A percentile compares a stretch with the other conserved stretches of the same genome.
These are phyloP conservation scores for Cucurbitaria berberidis DNA, from an alignment of 2,329 filamentous ascomycete genomes.

Conservation along the genomic window DNA sequence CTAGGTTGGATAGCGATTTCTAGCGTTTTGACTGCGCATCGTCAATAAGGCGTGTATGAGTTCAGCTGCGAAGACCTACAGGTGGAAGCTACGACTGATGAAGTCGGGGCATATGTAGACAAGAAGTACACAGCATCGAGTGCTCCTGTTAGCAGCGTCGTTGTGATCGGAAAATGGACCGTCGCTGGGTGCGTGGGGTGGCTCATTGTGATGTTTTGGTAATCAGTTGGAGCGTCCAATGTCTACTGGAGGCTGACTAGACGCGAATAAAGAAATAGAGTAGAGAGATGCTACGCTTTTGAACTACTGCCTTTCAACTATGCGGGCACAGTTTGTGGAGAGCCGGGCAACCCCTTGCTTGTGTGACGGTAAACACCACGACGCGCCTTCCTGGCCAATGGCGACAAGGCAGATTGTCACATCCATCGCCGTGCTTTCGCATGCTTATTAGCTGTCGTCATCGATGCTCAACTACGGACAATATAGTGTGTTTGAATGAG, in stretches of 20 bases:
- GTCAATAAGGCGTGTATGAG: neutral
- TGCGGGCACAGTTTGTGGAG: conserved; percentile 5
- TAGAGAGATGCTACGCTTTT: neutral
- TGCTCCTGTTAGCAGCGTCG: conserved; percentile 50
- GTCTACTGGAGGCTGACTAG: conserved; percentile 1
- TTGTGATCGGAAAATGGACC: conserved; percentile 57
- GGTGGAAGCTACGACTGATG: conserved; percentile 38
- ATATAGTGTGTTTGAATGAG: neutral
- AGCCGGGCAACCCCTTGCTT: conserved; percentile 5
- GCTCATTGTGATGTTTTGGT: conserved; percentile 25
- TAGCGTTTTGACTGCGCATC: conserved; percentile 31
- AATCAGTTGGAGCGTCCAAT: neutral
- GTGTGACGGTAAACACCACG: neutral
- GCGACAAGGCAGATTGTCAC: neutral
- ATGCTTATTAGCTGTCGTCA: conserved; percentile 4
- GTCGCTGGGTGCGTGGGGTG: conserved; percentile 55
- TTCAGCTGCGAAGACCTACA: conserved; percentile 16
- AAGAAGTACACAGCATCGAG: conserved; percentile 51
- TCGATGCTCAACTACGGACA: neutral
- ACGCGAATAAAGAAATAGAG: neutral
- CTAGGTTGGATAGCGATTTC: conserved; percentile 31
- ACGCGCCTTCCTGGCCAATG: neutral
- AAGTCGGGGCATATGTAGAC: conserved; percentile 42
- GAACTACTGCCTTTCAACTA: conserved; percentile 1
- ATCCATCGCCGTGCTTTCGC: neutral